Conservation (phyloP, 2,329 filamentous ascomycete genomes). For the Pseudovirgaria hyperparasitica region DNA sequence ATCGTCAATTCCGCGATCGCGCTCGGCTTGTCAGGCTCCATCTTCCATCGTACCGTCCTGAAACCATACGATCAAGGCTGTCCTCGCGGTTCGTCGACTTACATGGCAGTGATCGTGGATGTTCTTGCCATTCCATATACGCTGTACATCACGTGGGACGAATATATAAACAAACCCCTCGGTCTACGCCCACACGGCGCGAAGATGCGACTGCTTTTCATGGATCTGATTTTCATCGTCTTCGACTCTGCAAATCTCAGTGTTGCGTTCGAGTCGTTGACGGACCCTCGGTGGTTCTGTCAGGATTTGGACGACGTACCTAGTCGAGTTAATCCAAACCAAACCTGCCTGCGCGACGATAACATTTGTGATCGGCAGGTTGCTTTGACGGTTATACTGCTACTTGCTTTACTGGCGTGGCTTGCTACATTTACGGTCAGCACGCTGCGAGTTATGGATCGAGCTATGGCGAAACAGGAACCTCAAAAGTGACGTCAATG, state of each 20-base stretch:
- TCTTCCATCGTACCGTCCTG: slow-evolving; percentile 59
- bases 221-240: slow-evolving; percentile 93
- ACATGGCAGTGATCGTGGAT: slow-evolving; percentile 84
- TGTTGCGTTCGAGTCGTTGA: slow-evolving; percentile 74
- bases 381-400: slow-evolving; percentile 63
- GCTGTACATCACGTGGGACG: slow-evolving; percentile 87
- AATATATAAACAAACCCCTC: slow-evolving; percentile 88
- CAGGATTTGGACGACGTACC: slow-evolving; percentile 10
- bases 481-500: too few species aligned
- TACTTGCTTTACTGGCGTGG: slow-evolving; percentile 81
- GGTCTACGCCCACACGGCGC: slow-evolving; percentile 71
- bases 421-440: slow-evolving; percentile 80
- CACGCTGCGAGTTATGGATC: too few species aligned
- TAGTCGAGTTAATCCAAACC: too few species aligned
- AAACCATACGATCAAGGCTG: slow-evolving; percentile 24
- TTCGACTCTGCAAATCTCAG: slow-evolving; percentile 91
- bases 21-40: slow-evolving; percentile 63
- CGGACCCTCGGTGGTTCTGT: slow-evolving; percentile 44
- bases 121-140: slow-evolving; percentile 81
- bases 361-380: slow-evolving; percentile 50
- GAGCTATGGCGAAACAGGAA: too few species aligned
- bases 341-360: too few species aligned
- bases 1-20: slow-evolving; percentile 73
- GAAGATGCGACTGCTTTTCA: slow-evolving; percentile 79
- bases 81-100: slow-evolving; percentile 48